Evolutionary conservation across 805 yeast genomes (phyloP).

Genomic region (Wickerhamiella domercqiae): DNA sequence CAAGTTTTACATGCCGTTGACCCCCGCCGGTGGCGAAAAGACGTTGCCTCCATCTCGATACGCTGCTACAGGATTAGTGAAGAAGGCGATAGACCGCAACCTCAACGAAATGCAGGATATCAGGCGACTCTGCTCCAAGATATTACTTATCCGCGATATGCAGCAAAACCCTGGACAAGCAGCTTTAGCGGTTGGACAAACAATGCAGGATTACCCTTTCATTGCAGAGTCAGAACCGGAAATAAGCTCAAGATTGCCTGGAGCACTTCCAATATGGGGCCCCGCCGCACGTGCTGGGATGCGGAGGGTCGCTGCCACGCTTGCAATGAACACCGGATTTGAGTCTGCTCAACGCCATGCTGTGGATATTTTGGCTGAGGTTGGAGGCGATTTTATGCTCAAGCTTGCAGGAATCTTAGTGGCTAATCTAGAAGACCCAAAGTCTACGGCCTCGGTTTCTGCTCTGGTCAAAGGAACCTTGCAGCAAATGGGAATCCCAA

Average conservation of each 20-base stretch:
- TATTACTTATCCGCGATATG: constrained; percentile 75
- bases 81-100: constrained; percentile 45
- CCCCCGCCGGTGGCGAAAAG: neutral
- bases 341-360: constrained; percentile 71
- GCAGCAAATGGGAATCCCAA: constrained; percentile 68
- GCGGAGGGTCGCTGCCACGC: constrained; percentile 53
- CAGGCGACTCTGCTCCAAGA: constrained; percentile 74
- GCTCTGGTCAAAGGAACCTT: constrained; percentile 48
- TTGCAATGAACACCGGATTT: constrained; percentile 85
- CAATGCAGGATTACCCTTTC: constrained; percentile 16
- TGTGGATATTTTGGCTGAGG: constrained; percentile 59
- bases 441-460: constrained; percentile 22
- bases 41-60: constrained; percentile 28
- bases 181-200: neutral
- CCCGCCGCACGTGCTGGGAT: constrained; percentile 51
- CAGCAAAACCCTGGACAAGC: constrained; percentile 27
- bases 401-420: constrained; percentile 60
- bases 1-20: constrained; percentile 21
- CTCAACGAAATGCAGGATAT: constrained; percentile 74
- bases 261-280: constrained; percentile 47
- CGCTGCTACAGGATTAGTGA: constrained; percentile 35
- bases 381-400: constrained; percentile 66
- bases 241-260: constrained; percentile 56
- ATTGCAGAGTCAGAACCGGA: constrained; percentile 61
- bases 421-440: constrained; percentile 48